These are phyloP conservation scores for Lyophyllum shimeji DNA, from an alignment of 768 basidiomycete species.

Conservation along the genomic window DNA sequence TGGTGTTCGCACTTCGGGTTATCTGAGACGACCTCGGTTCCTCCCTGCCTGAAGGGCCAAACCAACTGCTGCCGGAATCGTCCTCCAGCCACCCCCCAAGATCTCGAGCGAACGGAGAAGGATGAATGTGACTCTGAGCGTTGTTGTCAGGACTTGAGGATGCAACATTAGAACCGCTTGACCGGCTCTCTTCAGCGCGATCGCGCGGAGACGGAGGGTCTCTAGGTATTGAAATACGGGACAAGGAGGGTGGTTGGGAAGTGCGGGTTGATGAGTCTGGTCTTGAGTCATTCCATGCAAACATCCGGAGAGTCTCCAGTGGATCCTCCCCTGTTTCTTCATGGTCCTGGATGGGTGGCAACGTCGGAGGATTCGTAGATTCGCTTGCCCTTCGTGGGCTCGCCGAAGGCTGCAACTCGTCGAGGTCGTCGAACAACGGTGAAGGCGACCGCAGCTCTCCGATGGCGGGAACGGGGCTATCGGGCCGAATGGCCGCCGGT, in stretches of 20 bases:
- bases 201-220: background rate
- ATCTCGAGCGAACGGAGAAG: slow-evolving; percentile 1
- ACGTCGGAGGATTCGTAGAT: slow-evolving; percentile 8
- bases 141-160: background rate
- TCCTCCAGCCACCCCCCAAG: background rate
- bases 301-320: slow-evolving; percentile 3
- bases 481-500: background rate
- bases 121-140: background rate
- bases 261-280: background rate
- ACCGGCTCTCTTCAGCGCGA: background rate
- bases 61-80: slow-evolving; percentile 1
- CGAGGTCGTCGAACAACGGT: slow-evolving; percentile 14
- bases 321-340: slow-evolving; percentile 5
- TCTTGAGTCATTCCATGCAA: background rate
- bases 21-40: background rate
- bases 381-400: background rate
- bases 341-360: slow-evolving; percentile 14
- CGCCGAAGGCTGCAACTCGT: background rate
- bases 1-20: background rate
- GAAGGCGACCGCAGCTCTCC: slow-evolving; percentile 16
- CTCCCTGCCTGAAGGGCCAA: background rate
- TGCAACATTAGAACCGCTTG: background rate
- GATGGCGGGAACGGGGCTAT: slow-evolving; percentile 11
- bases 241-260: background rate
- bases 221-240: slow-evolving; percentile 2